Conservation (phyloP, 805 yeast species). For the Starmerella stigmatis region DNA sequence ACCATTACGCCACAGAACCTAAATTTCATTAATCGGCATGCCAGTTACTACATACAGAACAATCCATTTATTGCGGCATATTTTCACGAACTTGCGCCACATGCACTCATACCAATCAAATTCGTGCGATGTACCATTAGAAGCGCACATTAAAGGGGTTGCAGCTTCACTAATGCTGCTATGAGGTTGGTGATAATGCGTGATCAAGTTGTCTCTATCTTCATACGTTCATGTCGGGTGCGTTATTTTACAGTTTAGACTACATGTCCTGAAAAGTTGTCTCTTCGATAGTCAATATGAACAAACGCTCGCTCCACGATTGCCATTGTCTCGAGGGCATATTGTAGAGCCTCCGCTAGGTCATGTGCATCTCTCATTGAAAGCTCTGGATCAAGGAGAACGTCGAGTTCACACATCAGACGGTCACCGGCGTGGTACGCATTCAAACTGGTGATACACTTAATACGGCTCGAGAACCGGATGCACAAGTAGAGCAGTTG, state of each 20-base stretch:
- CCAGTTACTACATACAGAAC: neutral
- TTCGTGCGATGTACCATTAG: too few relatives aligned
- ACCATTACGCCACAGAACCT: constrained; percentile 45
- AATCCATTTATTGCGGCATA: neutral
- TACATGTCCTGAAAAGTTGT: constrained; percentile 33
- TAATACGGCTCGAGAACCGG: constrained; percentile 58
- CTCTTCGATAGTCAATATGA: constrained; percentile 48
- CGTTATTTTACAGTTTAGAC: neutral
- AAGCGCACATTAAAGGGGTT: too few relatives aligned
- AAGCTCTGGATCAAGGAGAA: constrained; percentile 45
- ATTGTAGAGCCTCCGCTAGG: constrained; percentile 70
- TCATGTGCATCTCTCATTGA: constrained; percentile 63
- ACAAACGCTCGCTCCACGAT: constrained; percentile 74
- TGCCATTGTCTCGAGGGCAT: constrained; percentile 67
- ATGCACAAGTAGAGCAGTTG: constrained; percentile 56
- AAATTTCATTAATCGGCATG: neutral
- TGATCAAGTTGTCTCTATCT: neutral
- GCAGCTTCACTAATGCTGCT: too few relatives aligned
- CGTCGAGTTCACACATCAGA: constrained; percentile 64
- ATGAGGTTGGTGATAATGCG: neutral
- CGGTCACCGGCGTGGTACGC: constrained; percentile 74
- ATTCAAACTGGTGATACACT: constrained; percentile 52
- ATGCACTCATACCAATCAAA: neutral
- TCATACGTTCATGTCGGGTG: neutral
- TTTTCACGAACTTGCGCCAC: too few relatives aligned